Evolutionary conservation across 2,329 filamentous ascomycete genomes (phyloP).

Genomic region (Bipolaris victoriae): DNA sequence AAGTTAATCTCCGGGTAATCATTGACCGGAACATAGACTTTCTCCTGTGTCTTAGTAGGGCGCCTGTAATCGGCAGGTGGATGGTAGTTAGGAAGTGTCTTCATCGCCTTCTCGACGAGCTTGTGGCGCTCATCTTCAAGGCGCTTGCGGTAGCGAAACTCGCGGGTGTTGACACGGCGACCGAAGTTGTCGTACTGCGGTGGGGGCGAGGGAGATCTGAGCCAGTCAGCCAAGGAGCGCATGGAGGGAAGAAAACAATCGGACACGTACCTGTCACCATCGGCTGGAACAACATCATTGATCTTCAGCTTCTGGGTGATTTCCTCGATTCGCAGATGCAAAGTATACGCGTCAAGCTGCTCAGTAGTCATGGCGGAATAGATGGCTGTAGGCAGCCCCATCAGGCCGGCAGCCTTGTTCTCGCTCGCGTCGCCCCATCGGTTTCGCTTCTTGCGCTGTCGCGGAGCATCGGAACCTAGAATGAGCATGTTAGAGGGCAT

Average conservation of each 20-base stretch:
- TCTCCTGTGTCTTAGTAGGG: conserved; percentile 99
- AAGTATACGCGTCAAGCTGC: conserved; percentile 94
- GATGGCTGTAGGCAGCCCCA: conserved; percentile 96
- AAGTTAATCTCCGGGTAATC: conserved; percentile 99
- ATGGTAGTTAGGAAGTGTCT: conserved; percentile 99
- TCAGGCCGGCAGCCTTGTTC: conserved; percentile 97
- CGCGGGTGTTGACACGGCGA: conserved; percentile 98
- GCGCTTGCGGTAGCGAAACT: conserved; percentile 96
- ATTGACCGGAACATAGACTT: conserved; percentile 99
- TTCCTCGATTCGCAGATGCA: conserved; percentile 97
- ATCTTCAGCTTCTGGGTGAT: conserved; percentile 99
- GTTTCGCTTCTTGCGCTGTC: conserved; percentile 96
- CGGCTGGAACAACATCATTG: conserved; percentile 96
- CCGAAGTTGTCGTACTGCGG: conserved; percentile 99
- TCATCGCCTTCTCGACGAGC: conserved; percentile 98
- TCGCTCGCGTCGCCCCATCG: conserved; percentile 97
- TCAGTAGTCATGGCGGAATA: conserved; percentile 98
- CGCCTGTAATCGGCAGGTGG: conserved; percentile 97
- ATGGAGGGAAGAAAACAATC: neutral
- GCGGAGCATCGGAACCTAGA: conserved; percentile 70
- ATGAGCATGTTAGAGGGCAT: conserved; percentile 19
- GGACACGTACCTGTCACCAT: conserved; percentile 82
- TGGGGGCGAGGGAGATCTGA: conserved; percentile 89
- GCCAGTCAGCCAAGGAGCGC: conserved; percentile 16
- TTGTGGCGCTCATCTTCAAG: conserved; percentile 99